Evolutionary conservation across 2,329 filamentous ascomycete species (phyloP).

Genomic region (Ophiosphaerella narmari): DNA sequence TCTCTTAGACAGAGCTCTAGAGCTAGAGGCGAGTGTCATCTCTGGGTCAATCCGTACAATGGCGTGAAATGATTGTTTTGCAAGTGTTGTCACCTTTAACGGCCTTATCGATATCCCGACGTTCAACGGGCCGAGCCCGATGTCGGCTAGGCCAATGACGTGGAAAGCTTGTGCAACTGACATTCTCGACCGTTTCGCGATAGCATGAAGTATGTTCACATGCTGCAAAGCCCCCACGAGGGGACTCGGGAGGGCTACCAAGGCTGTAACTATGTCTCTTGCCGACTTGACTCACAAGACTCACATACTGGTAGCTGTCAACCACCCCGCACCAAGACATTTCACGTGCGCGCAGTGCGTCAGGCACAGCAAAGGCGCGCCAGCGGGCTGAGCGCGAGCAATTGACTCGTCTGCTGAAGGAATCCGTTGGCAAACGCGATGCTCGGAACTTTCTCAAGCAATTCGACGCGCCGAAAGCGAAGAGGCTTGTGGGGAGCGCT

Average conservation of each 20-base stretch:
- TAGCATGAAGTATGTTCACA: conserved; percentile 48
- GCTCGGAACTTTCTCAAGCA: conserved; percentile 89
- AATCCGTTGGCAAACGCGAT: conserved; percentile 89
- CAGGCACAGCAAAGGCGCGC: conserved; percentile 40
- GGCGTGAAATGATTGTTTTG: no score
- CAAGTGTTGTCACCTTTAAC: no score
- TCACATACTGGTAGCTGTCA: conserved; percentile 13
- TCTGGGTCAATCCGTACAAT: no score
- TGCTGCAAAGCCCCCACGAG: conserved; percentile 39
- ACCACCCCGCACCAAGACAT: conserved; percentile 11
- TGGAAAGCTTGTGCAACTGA: no score
- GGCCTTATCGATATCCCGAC: no score
- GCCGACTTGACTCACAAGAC: conserved; percentile 28
- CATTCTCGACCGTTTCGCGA: conserved; percentile 5
- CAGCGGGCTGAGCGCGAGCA: conserved; percentile 44
- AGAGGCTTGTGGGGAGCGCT: conserved; percentile 16
- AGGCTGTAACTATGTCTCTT: conserved; percentile 27
- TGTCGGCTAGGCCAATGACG: not conserved
- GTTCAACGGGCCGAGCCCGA: not conserved
- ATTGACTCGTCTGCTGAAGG: conserved; percentile 67
- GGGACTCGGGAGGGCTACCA: conserved; percentile 36
- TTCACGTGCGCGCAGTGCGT: conserved; percentile 23
- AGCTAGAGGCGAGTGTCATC: no score
- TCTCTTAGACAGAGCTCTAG: no score
- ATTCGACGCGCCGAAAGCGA: conserved; percentile 60